Percentiles rank a stretch among this genome's conserved stretches.
These are phyloP conservation scores for Mortierella hygrophila DNA, from an alignment of 192 early-diverging fungal species.

Conservation along the genomic window DNA sequence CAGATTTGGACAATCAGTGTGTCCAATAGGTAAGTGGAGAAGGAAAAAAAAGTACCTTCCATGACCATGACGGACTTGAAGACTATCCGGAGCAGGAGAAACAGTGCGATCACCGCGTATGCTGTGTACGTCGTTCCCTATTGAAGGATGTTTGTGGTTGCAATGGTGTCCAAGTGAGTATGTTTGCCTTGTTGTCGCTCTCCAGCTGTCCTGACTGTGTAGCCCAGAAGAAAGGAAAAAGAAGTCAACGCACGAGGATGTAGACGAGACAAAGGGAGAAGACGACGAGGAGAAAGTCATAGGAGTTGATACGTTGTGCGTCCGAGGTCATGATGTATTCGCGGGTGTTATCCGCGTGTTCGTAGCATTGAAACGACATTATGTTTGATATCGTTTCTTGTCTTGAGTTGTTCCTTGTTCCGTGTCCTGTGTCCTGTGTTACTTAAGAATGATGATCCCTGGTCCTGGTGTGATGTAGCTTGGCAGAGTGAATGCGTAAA, in stretches of 20 bases:
- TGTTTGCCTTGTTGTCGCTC: not conserved
- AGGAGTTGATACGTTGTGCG: slow-evolving; percentile 48
- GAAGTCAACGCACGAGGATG: slow-evolving; percentile 5
- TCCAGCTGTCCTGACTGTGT: not conserved
- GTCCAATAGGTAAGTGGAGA: not conserved
- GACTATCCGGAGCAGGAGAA: slow-evolving; percentile 30
- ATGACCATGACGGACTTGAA: slow-evolving; percentile 50
- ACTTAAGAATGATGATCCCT: not conserved
- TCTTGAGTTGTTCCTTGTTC: not conserved
- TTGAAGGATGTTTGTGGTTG: too few species aligned
- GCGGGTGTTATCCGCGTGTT: slow-evolving; percentile 61
- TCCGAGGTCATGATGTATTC: slow-evolving; percentile 61
- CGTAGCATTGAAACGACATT: slow-evolving; percentile 58
- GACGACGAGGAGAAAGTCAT: slow-evolving; percentile 36
- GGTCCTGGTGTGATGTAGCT: too few species aligned
- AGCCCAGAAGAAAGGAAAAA: not conserved
- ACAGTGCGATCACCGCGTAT: slow-evolving; percentile 20
- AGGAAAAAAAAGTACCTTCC: slow-evolving; percentile 20
- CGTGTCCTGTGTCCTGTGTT: not conserved
- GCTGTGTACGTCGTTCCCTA: slow-evolving; percentile 32
- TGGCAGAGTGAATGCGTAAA: too few species aligned
- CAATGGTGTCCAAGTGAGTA: not conserved
- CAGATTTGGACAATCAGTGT: not conserved
- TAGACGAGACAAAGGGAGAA: slow-evolving; percentile 29
- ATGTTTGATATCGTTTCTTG: slow-evolving; percentile 4